Percentiles rank a stretch among this genome's conserved stretches.
Evolutionary conservation across 2,329 filamentous ascomycete species (phyloP).

Genomic region (Aspergillus jensenii): DNA sequence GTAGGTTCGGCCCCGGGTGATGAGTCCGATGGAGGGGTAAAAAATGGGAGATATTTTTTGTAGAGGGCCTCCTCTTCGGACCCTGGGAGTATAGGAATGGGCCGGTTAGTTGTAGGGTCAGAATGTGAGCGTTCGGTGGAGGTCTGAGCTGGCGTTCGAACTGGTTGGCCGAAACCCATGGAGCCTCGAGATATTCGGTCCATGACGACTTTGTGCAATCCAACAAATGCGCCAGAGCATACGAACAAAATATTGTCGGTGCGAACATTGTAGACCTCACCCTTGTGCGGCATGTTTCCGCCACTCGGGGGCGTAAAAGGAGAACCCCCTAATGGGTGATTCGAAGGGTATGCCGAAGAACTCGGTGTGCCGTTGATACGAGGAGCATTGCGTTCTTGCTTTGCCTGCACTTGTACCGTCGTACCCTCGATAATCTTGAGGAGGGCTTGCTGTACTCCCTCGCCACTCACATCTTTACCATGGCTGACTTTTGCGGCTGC

Average conservation of each 20-base stretch:
- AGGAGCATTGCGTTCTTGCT: constrained; percentile 52
- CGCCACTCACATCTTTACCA: constrained; percentile 90
- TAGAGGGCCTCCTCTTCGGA: constrained; percentile 65
- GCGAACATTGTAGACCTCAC: constrained; percentile 70
- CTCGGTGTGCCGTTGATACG: constrained; percentile 38
- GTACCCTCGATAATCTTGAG: constrained; percentile 96
- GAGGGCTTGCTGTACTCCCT: constrained; percentile 93
- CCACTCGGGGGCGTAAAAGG: constrained; percentile 30
- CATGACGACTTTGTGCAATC: constrained; percentile 81
- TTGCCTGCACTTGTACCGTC: constrained; percentile 87
- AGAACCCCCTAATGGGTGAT: constrained; percentile 35
- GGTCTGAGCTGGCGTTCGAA: constrained; percentile 54
- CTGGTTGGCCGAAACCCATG: constrained; percentile 86
- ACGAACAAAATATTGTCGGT: constrained; percentile 98
- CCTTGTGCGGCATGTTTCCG: constrained; percentile 46
- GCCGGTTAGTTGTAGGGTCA: constrained; percentile 30
- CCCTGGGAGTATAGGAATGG: constrained; percentile 56
- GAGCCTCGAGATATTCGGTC: constrained; percentile 82
- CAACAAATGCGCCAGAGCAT: constrained; percentile 92
- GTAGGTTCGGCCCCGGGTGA: constrained; percentile 43
- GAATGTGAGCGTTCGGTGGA: constrained; percentile 26
- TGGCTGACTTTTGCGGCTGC: constrained; percentile 83
- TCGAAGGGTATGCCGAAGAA: constrained; percentile 34
- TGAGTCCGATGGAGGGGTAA: constrained; percentile 54
- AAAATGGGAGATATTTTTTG: constrained; percentile 60